Evolutionary conservation across 805 yeast genomes (phyloP), one percentile per base, ranked within the genome.

Genomic region (Spathaspora sp.): DNA sequence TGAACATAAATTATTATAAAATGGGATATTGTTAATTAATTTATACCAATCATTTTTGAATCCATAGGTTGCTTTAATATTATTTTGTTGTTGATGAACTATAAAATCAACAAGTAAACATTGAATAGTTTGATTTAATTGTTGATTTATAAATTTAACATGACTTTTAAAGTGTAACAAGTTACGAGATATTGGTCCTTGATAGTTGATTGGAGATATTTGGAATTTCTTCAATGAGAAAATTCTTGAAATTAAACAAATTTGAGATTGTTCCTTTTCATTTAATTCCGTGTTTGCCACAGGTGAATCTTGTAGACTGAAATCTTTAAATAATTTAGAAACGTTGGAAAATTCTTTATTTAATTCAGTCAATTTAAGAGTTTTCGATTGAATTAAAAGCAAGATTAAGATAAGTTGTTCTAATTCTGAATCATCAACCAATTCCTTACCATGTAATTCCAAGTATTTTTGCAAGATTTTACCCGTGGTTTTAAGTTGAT

Each of bases 161-260:
- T 82, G 81, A 17, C 90, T 84, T 61, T 91, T 78, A 64, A 86
- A 87, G 44, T 82, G 79, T 47, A 88, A 71, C 35, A 89, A 70
- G 39, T 81, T 78, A 57, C 85, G 80, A 16, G 89, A 87, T 32
- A 89, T 73, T 12, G 90, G 91, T 1, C 92, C 92, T 44, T 79
- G 78, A 67, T 81, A 85, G 47, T 78, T 80, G 40, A 73, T 73
- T 26, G 81, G 81, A 44, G 72, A 57, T 29, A 72, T 66, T 40
- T 70, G 63, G 44, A 73, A 61, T 54, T 61, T 69, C 48, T 64
- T 69, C 40, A 73, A 55, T 2, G 77, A 65, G 44, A 74, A 67
- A 5, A 75, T 56, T 50, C 75, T 60, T 2, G 77, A 66, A n/a
- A 73, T 60, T 35, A 74, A 57, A 3, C 69, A 60, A 1, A 74